Base-by-base conservation (phyloP, 2,329 filamentous ascomycete species). In the Rutstroemia sp. region DNA sequence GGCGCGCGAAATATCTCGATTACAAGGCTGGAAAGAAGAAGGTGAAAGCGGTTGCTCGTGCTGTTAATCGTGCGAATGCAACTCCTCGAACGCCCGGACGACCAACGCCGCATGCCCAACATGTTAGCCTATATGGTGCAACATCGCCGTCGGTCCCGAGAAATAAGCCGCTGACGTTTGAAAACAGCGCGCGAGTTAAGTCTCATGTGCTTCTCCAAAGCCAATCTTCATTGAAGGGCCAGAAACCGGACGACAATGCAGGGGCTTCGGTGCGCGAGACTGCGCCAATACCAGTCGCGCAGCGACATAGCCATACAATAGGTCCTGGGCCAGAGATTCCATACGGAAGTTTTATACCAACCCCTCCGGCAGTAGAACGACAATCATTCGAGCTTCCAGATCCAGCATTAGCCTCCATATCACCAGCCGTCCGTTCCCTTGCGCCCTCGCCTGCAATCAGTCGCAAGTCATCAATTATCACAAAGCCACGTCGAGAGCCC, bases 21-120 rank as follows among this genome's bases (percentile, higher is more conserved):
- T 97, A 97, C 78, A 96, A 95, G 79, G 85, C 85, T 56, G 92
- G 91, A 59, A 97, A 97, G 75, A 96, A 96, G 75, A 87, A 91
- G 70, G 79, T 97, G 71, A 97, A 96, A 72, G 85, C 84, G 56
- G 85, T 96, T 52, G 74, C 79, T 23, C 82, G 87, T 60, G 90
- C 90, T 58, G 79, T 94, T 60, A 78, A 81, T 75, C 73, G 82
- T 75, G 71, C 82, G 69, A 75, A 80, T 59, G 71, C 75, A 58
- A 80, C 81, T 0, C 80, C 83, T 9, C 61, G 59, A 57, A 58
- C 62, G 6, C 53, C 58, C 21, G 54, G 48, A 27, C 58, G 18
- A 49, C 60, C 53, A 16, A 58, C 42, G 18, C 23, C 54, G 37
- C 47, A 34, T n/a, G 56, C 57, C 16, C 59, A 52, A 52, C 61